phyloP scores from a whole-genome alignment of 2,329 filamentous ascomycete genomes.

The Alternaria sp. region DNA sequence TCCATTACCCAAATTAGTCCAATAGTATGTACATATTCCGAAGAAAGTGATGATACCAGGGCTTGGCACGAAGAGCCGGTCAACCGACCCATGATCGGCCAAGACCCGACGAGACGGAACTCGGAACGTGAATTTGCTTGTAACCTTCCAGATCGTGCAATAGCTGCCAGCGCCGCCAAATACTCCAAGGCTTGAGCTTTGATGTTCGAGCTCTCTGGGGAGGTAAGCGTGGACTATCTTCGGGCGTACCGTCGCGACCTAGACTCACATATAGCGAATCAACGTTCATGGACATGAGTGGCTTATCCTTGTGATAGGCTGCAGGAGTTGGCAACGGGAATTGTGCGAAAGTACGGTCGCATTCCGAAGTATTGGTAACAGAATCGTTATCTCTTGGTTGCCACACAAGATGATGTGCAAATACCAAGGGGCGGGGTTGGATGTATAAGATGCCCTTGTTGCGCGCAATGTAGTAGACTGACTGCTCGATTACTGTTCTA shows the following conservation, averaged over 20 bases:
- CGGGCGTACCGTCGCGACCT: neutral
- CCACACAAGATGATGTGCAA: conserved; percentile 21
- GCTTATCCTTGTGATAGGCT: conserved; percentile 6
- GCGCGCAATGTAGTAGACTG: conserved; percentile 6
- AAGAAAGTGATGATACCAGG: conserved; percentile 6
- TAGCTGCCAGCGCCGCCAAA: conserved; percentile 33
- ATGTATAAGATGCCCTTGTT: conserved; percentile 29
- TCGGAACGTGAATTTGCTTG: conserved; percentile 29
- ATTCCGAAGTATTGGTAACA: conserved; percentile 13
- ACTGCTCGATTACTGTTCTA: conserved; percentile 1
- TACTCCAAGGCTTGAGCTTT: conserved; percentile 21
- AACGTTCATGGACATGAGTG: neutral
- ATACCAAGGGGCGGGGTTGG: conserved; percentile 13
- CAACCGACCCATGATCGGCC: conserved; percentile 24
- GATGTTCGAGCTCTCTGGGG: neutral
- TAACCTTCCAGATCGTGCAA: conserved; percentile 29
- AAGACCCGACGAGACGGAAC: conserved; percentile 29
- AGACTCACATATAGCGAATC: conserved; percentile 4
- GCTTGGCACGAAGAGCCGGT: conserved; percentile 14
- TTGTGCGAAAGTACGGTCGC: neutral
- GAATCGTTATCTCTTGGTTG: conserved; percentile 31
- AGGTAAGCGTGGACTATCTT: neutral
- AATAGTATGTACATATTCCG: conserved; percentile 5
- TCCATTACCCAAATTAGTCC: neutral
- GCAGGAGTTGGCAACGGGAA: neutral